phyloP scores from a whole-genome alignment of 1,284 basidiomycete genomes.

The Violaceomyces palustris region DNA sequence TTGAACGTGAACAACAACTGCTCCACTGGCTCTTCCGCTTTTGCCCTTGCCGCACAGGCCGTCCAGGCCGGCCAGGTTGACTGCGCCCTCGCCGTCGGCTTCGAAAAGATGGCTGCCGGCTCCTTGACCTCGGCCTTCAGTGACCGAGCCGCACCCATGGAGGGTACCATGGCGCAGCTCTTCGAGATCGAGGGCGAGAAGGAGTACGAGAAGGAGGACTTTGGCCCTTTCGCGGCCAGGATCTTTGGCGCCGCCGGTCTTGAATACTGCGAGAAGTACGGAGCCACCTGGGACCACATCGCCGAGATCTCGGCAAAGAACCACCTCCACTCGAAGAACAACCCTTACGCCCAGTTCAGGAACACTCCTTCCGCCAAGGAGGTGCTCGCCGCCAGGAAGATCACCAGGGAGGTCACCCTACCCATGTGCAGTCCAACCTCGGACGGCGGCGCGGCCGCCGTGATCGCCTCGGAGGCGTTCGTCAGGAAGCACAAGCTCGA shows the following conservation, averaged over 20 bases:
- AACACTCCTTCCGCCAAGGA: slow-evolving; percentile 22
- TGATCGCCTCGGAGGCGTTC: slow-evolving; percentile 75
- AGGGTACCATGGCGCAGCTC: slow-evolving; percentile 56
- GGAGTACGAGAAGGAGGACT: slow-evolving; percentile 60
- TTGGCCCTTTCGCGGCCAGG: slow-evolving; percentile 66
- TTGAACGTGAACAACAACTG: slow-evolving; percentile 72
- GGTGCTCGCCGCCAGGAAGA: slow-evolving; percentile 50
- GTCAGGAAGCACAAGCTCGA: slow-evolving; percentile 69
- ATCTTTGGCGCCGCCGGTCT: slow-evolving; percentile 74
- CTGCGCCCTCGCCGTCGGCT: slow-evolving; percentile 76
- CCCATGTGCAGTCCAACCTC: slow-evolving; percentile 81
- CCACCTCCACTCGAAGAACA: slow-evolving; percentile 73
- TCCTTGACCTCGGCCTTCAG: slow-evolving; percentile 67
- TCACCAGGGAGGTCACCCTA: slow-evolving; percentile 71
- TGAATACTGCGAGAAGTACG: slow-evolving; percentile 73
- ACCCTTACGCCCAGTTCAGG: slow-evolving; percentile 79
- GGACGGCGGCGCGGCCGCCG: slow-evolving; percentile 54
- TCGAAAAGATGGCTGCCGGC: slow-evolving; percentile 66
- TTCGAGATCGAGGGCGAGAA: slow-evolving; percentile 60
- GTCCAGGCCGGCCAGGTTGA: slow-evolving; percentile 65
- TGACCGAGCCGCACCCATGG: slow-evolving; percentile 64
- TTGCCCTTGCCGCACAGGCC: slow-evolving; percentile 39
- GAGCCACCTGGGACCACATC: slow-evolving; percentile 65
- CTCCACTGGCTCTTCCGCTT: slow-evolving; percentile 47
- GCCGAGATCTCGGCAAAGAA: slow-evolving; percentile 75